Evolutionary conservation across 106 monocot genomes (phyloP), one percentile per base, ranked within the genome.

Genomic region (Acanthochlamys bracteata): DNA sequence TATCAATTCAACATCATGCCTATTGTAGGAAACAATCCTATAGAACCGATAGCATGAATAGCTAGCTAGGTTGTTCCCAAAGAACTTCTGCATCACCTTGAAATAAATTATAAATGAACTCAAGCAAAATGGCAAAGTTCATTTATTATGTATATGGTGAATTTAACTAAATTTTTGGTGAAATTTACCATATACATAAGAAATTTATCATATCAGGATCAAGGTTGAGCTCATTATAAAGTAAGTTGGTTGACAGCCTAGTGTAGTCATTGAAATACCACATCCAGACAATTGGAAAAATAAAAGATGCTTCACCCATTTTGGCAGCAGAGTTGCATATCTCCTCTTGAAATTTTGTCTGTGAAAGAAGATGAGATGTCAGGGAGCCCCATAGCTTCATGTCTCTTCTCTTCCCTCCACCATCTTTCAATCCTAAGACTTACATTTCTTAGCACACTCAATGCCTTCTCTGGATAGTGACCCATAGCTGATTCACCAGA

Each of bases 401-500:
- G 68, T 22, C 67, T 69, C 65, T 92, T 98, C 76, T 91, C 88
- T 61, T 96, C 96, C 63, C 96, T 85, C 96, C 91, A 91, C 91
- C 91, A 98, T 64, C 72, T 82, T 69, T 98, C 96, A 65, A 98
- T 98, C 69, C 96, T 77, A 25, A 98, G 65, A 66, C 91, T 92
- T 13, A 98, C 96, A 64, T 75, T 92, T 74, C 91, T 79, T 21
- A 98, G 75, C 14, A 98, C 96, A 66, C 80, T 73, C 61, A 98
- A 53, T 46, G 96, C 91, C 66, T 98, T 98, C 2, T 98, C 96
- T 33, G 96, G 96, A 65, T 66, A 98, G 46, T 85, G 90, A 13
- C 96, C 96, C 91, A 92, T 98, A 15, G 96, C 96, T 13, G 96
- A 98, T 69, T 98, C 96, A 66, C 91, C 96, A 66, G 96, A 98